Evolutionary conservation across 169 alveolate species (phyloP).

Genomic region (Babesia gibsoni): DNA sequence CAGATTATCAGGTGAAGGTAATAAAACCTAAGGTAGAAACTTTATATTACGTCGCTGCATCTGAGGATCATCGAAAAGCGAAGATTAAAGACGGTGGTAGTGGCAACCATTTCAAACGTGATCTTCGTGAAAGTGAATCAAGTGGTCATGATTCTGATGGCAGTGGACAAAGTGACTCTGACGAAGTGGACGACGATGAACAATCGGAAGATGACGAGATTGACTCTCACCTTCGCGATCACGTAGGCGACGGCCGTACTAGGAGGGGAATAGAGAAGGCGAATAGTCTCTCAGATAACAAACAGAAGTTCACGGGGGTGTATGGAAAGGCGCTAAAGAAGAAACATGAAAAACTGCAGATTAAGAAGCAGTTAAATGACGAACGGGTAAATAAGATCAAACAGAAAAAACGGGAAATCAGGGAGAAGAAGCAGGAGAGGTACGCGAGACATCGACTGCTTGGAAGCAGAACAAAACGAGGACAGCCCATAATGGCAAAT

Average conservation of each 20-base stretch:
- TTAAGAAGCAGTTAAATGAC: conserved; percentile 15
- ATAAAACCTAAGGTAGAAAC: conserved; percentile 50
- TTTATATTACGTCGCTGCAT: neutral
- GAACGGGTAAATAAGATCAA: conserved; percentile 36
- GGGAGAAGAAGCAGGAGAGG: conserved; percentile 50
- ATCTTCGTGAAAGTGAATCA: no score
- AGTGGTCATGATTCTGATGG: no score
- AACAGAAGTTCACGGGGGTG: conserved; percentile 16
- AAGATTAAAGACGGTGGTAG: no score
- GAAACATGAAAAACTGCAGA: conserved; percentile 11
- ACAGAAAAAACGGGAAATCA: conserved; percentile 34
- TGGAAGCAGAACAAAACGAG: conserved; percentile 50
- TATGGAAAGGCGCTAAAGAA: conserved; percentile 47
- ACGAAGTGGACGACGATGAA: neutral
- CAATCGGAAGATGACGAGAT: no score
- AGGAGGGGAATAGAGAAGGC: neutral
- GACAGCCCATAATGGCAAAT: conserved; percentile 62
- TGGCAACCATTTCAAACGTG: no score
- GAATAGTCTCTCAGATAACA: neutral
- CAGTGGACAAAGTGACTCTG: neutral
- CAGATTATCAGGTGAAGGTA: neutral
- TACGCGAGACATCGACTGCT: conserved; percentile 45
- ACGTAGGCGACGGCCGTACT: no score
- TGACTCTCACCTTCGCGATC: no score
- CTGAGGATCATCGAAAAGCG: neutral